Percentiles rank a stretch among this genome's conserved stretches.
Conservation (phyloP, 1,139 yeast genomes). For the Blastobotrys illinoisensis region DNA sequence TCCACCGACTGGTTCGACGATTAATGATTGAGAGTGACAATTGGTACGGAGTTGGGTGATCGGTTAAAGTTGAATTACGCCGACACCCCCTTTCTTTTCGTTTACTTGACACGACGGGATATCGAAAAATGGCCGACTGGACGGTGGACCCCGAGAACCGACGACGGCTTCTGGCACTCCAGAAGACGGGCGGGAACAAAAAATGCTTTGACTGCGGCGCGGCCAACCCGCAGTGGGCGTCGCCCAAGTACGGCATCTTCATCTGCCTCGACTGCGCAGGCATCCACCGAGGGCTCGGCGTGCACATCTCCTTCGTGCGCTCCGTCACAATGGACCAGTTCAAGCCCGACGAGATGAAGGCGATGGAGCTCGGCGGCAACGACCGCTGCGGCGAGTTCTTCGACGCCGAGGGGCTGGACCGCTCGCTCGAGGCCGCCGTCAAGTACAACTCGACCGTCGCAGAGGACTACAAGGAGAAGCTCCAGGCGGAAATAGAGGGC, state of each 20-base stretch:
- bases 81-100: constrained; percentile 2
- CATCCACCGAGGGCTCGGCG: constrained; percentile 90
- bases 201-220: constrained; percentile 92
- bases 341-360: constrained; percentile 78
- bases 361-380: constrained; percentile 96
- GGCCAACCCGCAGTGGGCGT: constrained; percentile 98
- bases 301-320: constrained; percentile 92
- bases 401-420: constrained; percentile 65
- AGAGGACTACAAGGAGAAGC: constrained; percentile 83
- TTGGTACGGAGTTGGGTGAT: too few species aligned
- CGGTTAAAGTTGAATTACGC: background rate
- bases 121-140: constrained; percentile 43
- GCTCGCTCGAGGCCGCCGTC: constrained; percentile 54
- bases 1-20: too few species aligned
- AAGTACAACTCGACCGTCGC: constrained; percentile 89
- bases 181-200: constrained; percentile 77
- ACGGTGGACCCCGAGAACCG: constrained; percentile 88
- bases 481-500: constrained; percentile 72
- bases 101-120: background rate
- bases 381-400: constrained; percentile 59
- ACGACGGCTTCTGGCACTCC: constrained; percentile 71
- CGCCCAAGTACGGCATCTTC: constrained; percentile 94
- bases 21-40: too few species aligned
- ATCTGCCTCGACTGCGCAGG: constrained; percentile 98
- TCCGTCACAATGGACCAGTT: constrained; percentile 97